Evolutionary conservation across 495 filamentous ascomycete species (phyloP), one percentile per base, ranked within the genome.

Genomic region (Filosporella fistucella): DNA sequence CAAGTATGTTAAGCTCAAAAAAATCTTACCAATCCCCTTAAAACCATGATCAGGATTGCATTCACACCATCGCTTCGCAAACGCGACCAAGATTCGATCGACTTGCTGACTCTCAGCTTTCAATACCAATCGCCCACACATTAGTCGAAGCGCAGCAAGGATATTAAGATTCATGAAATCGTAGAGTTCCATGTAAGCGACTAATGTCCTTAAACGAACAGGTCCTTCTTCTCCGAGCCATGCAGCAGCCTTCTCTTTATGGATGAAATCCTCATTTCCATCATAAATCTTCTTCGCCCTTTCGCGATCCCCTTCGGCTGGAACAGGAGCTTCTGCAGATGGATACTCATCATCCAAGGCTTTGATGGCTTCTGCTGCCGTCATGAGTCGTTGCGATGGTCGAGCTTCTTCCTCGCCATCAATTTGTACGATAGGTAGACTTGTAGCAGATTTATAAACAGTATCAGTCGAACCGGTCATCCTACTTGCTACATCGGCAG

Each of bases 91-190:
- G 26, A 99, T 90, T 4, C 93, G 83, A 58, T 97, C 94, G 8
- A 99, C 85, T 63, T 99, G 93, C 66, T 99, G 93, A 17, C 90
- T 94, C 68, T 99, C 93, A 20, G 87, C 93, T 59, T 86, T 86
- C 34, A 99, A 69, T 16, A 93, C 74, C n/a, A 97, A 69, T 20
- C 86, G 82, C 34, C 75, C 71, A 62, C 94, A 99, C 28, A 99
- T 74, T 38, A 79, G 75, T 33, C 93, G 82, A 43, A 97, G 69
- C 10, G 89, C 81, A 14, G 76, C 68, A 32, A 97, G 75, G 39
- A 97, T 86, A 63, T 89, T 94, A 57, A 85, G 65, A 56, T 86
- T 84, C 20, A 79, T 73, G 72, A 88, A 96, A 58, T 96, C 85
- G 58, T 91, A 97, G 10, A 96, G 67, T 47, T 87, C 80, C 84